phyloP scores from a whole-genome alignment of 164 flowering plant species.

The Dillenia turbinata region DNA sequence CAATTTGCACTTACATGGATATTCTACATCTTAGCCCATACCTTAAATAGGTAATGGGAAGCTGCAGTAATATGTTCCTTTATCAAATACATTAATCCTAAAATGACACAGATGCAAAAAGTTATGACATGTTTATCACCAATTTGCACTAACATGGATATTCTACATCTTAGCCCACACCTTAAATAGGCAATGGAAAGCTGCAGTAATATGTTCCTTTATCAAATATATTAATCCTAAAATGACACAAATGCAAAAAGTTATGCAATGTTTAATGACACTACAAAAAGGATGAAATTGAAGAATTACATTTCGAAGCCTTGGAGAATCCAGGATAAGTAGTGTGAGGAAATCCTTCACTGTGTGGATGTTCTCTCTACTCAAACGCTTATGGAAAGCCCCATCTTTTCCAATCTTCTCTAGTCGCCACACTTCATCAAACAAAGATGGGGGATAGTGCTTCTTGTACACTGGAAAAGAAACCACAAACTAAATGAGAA shows the following conservation, averaged over 20 bases:
- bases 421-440: constrained; percentile 37
- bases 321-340: constrained; percentile 18
- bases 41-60: neutral
- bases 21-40: too few species aligned
- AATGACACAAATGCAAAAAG: neutral
- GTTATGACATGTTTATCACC: neutral
- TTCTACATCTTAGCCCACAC: too few species aligned
- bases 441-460: constrained; percentile 34
- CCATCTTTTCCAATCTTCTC: constrained; percentile 40
- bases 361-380: constrained; percentile 12
- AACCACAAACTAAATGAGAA: neutral
- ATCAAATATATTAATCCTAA: neutral
- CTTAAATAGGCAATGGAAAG: neutral
- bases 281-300: neutral
- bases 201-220: neutral
- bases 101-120: neutral
- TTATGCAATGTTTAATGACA: neutral
- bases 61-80: neutral
- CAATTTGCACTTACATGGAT: too few species aligned
- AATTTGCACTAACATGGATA: too few species aligned
- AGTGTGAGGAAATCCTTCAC: constrained; percentile 30
- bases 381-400: constrained; percentile 26
- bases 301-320: constrained; percentile 23
- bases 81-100: neutral
- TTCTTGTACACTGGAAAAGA: constrained; percentile 34